A percentile compares a stretch with the other conserved stretches of the same genome.
These are phyloP conservation scores for Kodamaea laetipori DNA, from an alignment of 805 yeast genomes.

Conservation along the genomic window DNA sequence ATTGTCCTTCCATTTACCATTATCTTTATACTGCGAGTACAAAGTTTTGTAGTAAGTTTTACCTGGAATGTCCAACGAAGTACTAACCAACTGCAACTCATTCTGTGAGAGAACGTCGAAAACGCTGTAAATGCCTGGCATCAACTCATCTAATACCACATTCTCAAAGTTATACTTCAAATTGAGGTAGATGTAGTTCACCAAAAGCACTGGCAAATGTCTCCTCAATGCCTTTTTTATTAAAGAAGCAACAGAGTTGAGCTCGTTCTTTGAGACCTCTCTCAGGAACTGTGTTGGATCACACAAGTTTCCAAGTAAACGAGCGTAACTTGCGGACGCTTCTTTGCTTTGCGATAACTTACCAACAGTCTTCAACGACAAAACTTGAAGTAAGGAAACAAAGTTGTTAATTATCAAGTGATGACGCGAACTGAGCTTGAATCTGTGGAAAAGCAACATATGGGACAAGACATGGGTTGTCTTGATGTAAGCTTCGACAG, in stretches of 20 bases:
- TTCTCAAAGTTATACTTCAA: constrained; percentile 51
- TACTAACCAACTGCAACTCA: constrained; percentile 64
- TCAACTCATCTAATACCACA: constrained; percentile 49
- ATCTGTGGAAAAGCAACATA: constrained; percentile 67
- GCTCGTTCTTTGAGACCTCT: constrained; percentile 31
- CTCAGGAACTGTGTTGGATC: constrained; percentile 55
- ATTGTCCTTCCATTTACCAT: constrained; percentile 77
- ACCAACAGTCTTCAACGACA: constrained; percentile 32
- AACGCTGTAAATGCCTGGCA: constrained; percentile 58
- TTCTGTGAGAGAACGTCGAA: constrained; percentile 69
- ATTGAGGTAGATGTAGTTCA: constrained; percentile 58
- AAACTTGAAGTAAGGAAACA: constrained; percentile 50
- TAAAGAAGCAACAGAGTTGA: constrained; percentile 57
- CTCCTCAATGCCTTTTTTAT: constrained; percentile 65
- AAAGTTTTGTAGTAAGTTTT: constrained; percentile 65
- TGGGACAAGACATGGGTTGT: constrained; percentile 57
- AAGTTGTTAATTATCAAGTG: constrained; percentile 60
- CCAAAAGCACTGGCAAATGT: constrained; percentile 59
- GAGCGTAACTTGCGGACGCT: constrained; percentile 52
- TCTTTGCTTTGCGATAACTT: constrained; percentile 24
- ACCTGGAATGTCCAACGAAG: constrained; percentile 68
- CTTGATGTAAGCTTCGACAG: constrained; percentile 35
- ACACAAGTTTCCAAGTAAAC: constrained; percentile 68
- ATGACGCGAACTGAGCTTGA: constrained; percentile 68
- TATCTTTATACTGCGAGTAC: constrained; percentile 70